Evolutionary conservation across 768 basidiomycete genomes (phyloP).

Genomic region (Xanthoconium purpureum): DNA sequence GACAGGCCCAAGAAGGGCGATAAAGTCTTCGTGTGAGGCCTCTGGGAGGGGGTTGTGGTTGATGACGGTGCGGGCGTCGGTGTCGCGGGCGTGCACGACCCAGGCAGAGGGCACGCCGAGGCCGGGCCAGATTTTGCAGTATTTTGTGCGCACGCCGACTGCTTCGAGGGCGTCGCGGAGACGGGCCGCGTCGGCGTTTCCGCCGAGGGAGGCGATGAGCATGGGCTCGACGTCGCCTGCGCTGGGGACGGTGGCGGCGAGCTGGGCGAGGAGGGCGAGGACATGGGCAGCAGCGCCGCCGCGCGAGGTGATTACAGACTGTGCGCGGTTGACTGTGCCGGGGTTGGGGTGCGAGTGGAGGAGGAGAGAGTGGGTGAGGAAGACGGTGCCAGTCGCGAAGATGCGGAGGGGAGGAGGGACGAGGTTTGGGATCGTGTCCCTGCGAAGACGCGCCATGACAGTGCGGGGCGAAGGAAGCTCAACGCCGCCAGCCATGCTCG

Average conservation of each 20-base stretch:
- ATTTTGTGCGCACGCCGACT: constrained; percentile 66
- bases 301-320: constrained; percentile 62
- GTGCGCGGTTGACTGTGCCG: constrained; percentile 60
- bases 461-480: background rate
- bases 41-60: constrained; percentile 89
- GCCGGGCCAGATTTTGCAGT: constrained; percentile 70
- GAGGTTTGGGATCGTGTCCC: constrained; percentile 21
- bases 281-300: constrained; percentile 74
- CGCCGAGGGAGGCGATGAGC: constrained; percentile 71
- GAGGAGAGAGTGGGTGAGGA: constrained; percentile 69
- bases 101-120: constrained; percentile 78
- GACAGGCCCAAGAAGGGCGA: constrained; percentile 73
- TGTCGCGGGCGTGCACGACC: constrained; percentile 74
- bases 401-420: constrained; percentile 48
- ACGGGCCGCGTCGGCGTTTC: constrained; percentile 64
- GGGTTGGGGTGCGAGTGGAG: constrained; percentile 59
- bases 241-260: constrained; percentile 35
- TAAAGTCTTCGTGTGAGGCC: constrained; percentile 83
- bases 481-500: background rate
- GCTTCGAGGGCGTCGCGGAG: constrained; percentile 63
- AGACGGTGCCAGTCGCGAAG: constrained; percentile 77
- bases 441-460: constrained; percentile 28
- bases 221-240: constrained; percentile 43
- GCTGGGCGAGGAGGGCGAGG: constrained; percentile 70
- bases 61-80: constrained; percentile 63